Percentiles rank a stretch among this genome's conserved stretches.
These are phyloP conservation scores for Kockiozyma suomiensis DNA, from an alignment of 805 yeast species.

Conservation along the genomic window DNA sequence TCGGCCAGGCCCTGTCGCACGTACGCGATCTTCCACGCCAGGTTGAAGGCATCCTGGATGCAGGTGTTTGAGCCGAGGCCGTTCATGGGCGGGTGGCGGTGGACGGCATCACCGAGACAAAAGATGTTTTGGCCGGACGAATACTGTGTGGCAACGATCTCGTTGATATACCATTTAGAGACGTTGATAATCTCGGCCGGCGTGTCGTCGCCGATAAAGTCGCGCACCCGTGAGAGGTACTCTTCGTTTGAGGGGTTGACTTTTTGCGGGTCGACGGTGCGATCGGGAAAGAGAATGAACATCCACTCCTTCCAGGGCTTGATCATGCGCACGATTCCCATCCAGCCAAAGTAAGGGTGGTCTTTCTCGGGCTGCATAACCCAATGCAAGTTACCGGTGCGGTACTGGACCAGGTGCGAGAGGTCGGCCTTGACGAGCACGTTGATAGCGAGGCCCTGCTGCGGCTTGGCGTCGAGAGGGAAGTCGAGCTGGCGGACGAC, in stretches of 20 bases:
- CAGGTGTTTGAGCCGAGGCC: constrained; percentile 2
- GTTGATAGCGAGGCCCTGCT: constrained; percentile 1
- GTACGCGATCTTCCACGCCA: constrained; percentile 6
- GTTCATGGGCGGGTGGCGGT: neutral
- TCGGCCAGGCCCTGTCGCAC: neutral
- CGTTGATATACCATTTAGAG: neutral
- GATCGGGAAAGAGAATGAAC: constrained; percentile 2
- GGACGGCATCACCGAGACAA: constrained; percentile 6
- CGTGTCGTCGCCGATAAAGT: neutral
- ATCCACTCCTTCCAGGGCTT: constrained; percentile 3
- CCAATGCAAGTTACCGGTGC: neutral
- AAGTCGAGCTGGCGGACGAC: neutral
- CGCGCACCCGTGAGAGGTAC: neutral
- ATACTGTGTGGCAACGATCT: constrained; percentile 1
- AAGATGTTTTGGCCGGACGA: neutral
- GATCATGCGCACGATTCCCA: neutral
- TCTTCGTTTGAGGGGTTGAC: neutral
- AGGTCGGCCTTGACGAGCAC: constrained; percentile 2
- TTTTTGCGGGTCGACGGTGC: neutral
- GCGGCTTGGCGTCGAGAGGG: neutral
- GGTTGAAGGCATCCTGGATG: constrained; percentile 3
- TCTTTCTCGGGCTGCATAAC: constrained; percentile 1
- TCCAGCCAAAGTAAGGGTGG: constrained; percentile 1
- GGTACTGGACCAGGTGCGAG: neutral
- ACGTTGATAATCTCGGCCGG: neutral